A percentile compares a stretch with the other conserved stretches of the same genome.
phyloP scores from a whole-genome alignment of 1,139 yeast species.

The Candida sanyaensis region DNA sequence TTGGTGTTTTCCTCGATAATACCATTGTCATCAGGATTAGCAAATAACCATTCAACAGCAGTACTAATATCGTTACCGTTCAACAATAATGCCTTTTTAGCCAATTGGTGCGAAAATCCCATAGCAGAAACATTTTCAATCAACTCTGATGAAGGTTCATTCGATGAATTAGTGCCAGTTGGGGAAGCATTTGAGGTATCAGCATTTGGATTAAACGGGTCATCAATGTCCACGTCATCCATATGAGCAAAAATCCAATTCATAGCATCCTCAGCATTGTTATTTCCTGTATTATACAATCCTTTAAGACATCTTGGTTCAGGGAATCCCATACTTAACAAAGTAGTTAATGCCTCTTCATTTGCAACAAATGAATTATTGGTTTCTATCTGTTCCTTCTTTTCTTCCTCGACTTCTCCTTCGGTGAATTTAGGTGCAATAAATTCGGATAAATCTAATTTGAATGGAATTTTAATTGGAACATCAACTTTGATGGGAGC shows the following conservation, averaged over 20 bases:
- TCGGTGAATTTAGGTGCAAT: slow-evolving; percentile 31
- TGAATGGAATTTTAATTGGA: slow-evolving; percentile 63
- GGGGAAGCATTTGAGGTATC: slow-evolving; percentile 16
- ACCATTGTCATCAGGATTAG: slow-evolving; percentile 65
- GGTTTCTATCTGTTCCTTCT: slow-evolving; percentile 22
- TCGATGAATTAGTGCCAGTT: slow-evolving; percentile 2
- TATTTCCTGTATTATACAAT: slow-evolving; percentile 70
- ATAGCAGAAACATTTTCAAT: slow-evolving; percentile 59
- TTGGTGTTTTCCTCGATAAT: slow-evolving; percentile 19
- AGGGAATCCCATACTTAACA: slow-evolving; percentile 88
- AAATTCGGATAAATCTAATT: slow-evolving; percentile 32
- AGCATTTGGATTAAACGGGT: slow-evolving; percentile 43
- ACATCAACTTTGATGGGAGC: slow-evolving; percentile 81
- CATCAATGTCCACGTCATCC: slow-evolving; percentile 82
- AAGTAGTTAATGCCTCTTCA: slow-evolving; percentile 50
- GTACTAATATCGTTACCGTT: slow-evolving; percentile 64
- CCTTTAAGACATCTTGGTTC: slow-evolving; percentile 67
- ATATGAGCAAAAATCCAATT: slow-evolving; percentile 88
- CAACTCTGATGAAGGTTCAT: slow-evolving; percentile 37
- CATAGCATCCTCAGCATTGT: slow-evolving; percentile 75
- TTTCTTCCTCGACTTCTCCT: slow-evolving; percentile 45
- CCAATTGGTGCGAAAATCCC: slow-evolving; percentile 73
- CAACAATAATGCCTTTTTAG: slow-evolving; percentile 67
- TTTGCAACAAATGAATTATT: slow-evolving; percentile 52
- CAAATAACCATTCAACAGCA: slow-evolving; percentile 89